Percentiles rank a stretch among this genome's conserved stretches.
phyloP scores from a whole-genome alignment of 805 yeast species.

The Wickerhamomyces silvicola region DNA sequence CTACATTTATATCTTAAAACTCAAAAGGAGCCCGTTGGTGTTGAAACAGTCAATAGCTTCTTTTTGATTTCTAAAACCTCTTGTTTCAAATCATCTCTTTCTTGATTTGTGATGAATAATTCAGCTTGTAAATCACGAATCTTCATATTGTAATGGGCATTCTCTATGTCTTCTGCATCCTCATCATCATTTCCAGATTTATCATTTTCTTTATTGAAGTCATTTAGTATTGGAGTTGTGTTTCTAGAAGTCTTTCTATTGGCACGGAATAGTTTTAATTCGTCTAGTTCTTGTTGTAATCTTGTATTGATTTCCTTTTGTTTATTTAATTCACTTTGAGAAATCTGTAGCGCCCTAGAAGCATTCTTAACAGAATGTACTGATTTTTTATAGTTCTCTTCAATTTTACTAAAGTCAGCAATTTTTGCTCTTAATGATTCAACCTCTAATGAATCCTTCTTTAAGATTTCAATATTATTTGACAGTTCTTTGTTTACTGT shows the following conservation, averaged over 20 bases:
- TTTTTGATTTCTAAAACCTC: constrained; percentile 54
- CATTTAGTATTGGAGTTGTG: constrained; percentile 19
- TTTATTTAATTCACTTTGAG: constrained; percentile 64
- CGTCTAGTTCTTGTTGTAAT: constrained; percentile 62
- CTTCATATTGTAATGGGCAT: constrained; percentile 65
- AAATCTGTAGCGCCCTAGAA: constrained; percentile 63
- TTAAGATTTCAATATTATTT: constrained; percentile 27
- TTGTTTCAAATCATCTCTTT: constrained; percentile 71
- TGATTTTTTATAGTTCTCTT: constrained; percentile 66
- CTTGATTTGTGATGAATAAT: constrained; percentile 71
- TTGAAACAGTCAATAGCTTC: constrained; percentile 31
- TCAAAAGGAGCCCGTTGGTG: constrained; percentile 10
- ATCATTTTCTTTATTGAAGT: constrained; percentile 14
- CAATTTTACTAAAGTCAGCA: constrained; percentile 36
- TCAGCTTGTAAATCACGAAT: constrained; percentile 82
- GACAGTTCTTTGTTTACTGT: constrained; percentile 26
- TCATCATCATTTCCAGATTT: constrained; percentile 26
- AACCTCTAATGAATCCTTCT: constrained; percentile 6
- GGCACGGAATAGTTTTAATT: constrained; percentile 49
- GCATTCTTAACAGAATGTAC: constrained; percentile 67
- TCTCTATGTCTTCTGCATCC: constrained; percentile 27
- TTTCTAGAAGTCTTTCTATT: constrained; percentile 28
- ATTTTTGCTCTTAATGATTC: constrained; percentile 21
- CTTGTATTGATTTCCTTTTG: constrained; percentile 50
- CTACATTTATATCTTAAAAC: no score